These are phyloP conservation scores for Leccinum uliginosum DNA, from an alignment of 768 basidiomycete species.

Conservation along the genomic window DNA sequence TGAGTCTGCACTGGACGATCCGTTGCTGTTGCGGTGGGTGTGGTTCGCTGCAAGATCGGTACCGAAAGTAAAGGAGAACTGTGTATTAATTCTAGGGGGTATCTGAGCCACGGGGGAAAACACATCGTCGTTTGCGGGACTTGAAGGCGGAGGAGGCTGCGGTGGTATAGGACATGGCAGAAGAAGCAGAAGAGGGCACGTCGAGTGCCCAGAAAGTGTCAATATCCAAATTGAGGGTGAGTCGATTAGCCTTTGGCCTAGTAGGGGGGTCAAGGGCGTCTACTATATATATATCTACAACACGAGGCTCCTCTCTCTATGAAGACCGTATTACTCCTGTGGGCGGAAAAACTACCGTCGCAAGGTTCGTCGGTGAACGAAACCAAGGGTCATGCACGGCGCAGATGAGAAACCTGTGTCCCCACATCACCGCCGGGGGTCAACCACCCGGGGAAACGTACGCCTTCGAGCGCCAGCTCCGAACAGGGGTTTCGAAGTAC, in stretches of 20 bases:
- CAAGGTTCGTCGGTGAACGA: conserved; percentile 20
- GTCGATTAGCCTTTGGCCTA: too few species aligned
- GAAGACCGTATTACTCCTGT: conserved; percentile 30
- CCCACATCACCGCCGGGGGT: conserved; percentile 14
- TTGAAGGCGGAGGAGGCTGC: conserved; percentile 10
- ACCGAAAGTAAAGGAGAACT: conserved; percentile 10
- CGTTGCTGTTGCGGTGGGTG: conserved; percentile 4
- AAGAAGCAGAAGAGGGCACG: conserved; percentile 15
- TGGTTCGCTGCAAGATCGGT: conserved; percentile 9
- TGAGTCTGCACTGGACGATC: conserved; percentile 17
- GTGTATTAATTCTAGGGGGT: conserved; percentile 3
- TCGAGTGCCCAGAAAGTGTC: conserved; percentile 15
- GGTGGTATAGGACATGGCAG: conserved; percentile 22
- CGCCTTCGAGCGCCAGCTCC: conserved; percentile 84
- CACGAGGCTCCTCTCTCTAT: conserved; percentile 27
- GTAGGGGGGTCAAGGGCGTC: too few species aligned
- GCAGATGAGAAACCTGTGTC: conserved; percentile 16
- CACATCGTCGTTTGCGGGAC: conserved; percentile 11
- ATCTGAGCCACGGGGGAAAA: conserved; percentile 9
- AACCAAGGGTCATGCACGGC: conserved; percentile 12
- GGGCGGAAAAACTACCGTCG: conserved; percentile 9
- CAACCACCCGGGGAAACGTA: conserved; percentile 35
- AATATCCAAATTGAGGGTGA: conserved; percentile 24
- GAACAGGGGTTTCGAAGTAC: conserved; percentile 92
- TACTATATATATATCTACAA: conserved; percentile 17